These are phyloP conservation scores for Leishmania martiniquensis DNA, from an alignment of 208 protist genomes.

Conservation along the genomic window DNA sequence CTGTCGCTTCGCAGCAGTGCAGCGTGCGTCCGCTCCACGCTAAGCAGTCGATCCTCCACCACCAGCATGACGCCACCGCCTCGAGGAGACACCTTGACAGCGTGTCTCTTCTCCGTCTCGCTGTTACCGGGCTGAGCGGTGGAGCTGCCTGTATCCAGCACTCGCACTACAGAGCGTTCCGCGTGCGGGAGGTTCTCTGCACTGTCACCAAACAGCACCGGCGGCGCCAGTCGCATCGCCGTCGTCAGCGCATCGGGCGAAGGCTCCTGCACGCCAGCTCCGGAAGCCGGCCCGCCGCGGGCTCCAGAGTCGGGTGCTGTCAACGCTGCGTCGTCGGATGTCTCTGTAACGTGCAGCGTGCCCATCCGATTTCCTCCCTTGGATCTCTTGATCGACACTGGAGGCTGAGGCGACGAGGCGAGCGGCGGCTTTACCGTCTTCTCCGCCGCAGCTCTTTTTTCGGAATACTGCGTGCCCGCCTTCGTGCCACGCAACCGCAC, in stretches of 20 bases:
- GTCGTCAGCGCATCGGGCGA: slow-evolving; percentile 25
- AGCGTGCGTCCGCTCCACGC: slow-evolving; percentile 10
- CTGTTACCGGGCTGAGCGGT: neutral
- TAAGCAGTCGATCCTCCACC: slow-evolving; percentile 27
- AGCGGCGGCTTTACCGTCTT: neutral
- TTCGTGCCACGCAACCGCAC: neutral
- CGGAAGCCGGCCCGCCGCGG: neutral
- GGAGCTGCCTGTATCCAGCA: neutral
- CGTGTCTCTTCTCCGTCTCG: slow-evolving; percentile 10
- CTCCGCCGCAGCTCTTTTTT: slow-evolving; percentile 2
- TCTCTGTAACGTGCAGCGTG: neutral
- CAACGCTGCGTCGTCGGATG: neutral
- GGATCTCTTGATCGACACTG: neutral
- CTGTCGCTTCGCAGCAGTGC: neutral
- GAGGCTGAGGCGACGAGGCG: slow-evolving; percentile 4
- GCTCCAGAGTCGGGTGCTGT: neutral
- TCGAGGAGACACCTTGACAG: neutral
- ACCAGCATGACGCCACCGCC: slow-evolving; percentile 7
- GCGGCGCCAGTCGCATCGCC: slow-evolving; percentile 20
- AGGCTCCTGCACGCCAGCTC: neutral
- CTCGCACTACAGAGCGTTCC: slow-evolving; percentile 4
- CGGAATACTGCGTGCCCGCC: neutral
- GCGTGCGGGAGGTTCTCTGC: neutral
- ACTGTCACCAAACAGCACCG: neutral
- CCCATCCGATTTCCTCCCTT: slow-evolving; percentile 1